Conservation (phyloP, 371 early-diverging fungal genomes). For the Phascolomyces articulosus region DNA sequence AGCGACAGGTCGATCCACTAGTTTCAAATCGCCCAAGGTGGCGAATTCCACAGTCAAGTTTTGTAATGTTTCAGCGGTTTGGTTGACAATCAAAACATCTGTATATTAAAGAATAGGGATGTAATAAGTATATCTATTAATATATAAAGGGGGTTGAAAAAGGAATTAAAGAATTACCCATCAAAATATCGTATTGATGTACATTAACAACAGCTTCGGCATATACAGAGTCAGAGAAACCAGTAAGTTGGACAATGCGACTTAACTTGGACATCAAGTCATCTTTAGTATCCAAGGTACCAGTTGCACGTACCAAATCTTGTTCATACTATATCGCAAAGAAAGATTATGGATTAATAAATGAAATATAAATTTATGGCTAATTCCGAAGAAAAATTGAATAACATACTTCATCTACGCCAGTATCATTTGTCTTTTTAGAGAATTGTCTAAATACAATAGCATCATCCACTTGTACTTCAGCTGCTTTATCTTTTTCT, state of each 20-base stretch:
- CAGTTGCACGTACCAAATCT: slow-evolving; percentile 89
- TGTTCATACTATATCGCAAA: slow-evolving; percentile 70
- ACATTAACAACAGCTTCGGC: slow-evolving; percentile 98
- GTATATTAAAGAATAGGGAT: no score
- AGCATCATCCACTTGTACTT: slow-evolving; percentile 86
- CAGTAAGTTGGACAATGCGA: slow-evolving; percentile 96
- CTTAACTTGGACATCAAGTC: slow-evolving; percentile 85
- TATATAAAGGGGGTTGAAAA: no score
- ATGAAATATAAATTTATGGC: no score
- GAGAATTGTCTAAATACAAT: slow-evolving; percentile 89
- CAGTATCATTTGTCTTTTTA: slow-evolving; percentile 69
- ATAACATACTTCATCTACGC: slow-evolving; percentile 76
- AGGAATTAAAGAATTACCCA: slow-evolving; percentile 55
- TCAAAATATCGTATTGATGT: slow-evolving; percentile 95
- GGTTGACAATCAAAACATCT: slow-evolving; percentile 98
- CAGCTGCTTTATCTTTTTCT: slow-evolving; percentile 67
- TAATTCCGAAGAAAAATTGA: no score
- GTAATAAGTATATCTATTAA: no score
- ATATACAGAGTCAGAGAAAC: slow-evolving; percentile 98
- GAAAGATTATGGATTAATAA: not conserved
- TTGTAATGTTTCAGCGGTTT: slow-evolving; percentile 95
- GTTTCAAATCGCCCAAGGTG: slow-evolving; percentile 95
- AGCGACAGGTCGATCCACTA: slow-evolving; percentile 93
- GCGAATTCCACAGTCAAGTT: slow-evolving; percentile 97
- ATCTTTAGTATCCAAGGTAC: slow-evolving; percentile 69